These are phyloP conservation scores for Herpetomonas tarakana DNA, from an alignment of 208 protist genomes.

Conservation along the genomic window DNA sequence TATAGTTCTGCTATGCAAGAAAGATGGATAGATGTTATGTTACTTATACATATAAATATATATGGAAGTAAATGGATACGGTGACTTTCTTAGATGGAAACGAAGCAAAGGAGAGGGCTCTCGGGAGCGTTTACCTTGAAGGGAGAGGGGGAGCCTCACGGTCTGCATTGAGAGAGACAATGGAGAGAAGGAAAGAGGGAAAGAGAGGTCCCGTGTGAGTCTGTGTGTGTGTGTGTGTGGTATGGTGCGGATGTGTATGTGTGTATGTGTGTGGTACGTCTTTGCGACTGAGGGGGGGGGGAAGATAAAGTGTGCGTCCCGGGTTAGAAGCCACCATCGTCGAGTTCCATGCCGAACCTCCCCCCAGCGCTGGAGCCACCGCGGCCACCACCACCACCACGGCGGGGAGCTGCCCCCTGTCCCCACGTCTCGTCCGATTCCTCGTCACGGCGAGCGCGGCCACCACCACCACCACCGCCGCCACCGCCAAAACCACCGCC, in stretches of 20 bases:
- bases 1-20: too few species aligned
- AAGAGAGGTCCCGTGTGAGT: too few species aligned
- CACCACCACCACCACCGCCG: constrained; percentile 22
- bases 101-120: too few species aligned
- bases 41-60: too few species aligned
- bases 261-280: constrained; percentile 10
- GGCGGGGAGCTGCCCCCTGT: constrained; percentile 14
- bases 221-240: too few species aligned
- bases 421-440: constrained; percentile 25
- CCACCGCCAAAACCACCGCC: constrained; percentile 13
- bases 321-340: constrained; percentile 78
- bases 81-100: too few species aligned
- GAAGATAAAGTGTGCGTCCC: background rate
- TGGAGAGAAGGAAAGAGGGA: too few species aligned
- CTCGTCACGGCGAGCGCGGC: background rate
- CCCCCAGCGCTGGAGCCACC: constrained; percentile 18
- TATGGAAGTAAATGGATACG: too few species aligned
- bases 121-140: too few species aligned
- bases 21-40: too few species aligned
- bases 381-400: constrained; percentile 13
- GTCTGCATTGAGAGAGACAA: too few species aligned
- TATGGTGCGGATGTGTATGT: constrained; percentile 1
- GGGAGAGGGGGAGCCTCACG: too few species aligned
- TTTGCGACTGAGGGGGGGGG: background rate
- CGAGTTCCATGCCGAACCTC: constrained; percentile 21